Evolutionary conservation across 2,329 filamentous ascomycete species (phyloP).

Genomic region (Gnomoniopsis sp.): DNA sequence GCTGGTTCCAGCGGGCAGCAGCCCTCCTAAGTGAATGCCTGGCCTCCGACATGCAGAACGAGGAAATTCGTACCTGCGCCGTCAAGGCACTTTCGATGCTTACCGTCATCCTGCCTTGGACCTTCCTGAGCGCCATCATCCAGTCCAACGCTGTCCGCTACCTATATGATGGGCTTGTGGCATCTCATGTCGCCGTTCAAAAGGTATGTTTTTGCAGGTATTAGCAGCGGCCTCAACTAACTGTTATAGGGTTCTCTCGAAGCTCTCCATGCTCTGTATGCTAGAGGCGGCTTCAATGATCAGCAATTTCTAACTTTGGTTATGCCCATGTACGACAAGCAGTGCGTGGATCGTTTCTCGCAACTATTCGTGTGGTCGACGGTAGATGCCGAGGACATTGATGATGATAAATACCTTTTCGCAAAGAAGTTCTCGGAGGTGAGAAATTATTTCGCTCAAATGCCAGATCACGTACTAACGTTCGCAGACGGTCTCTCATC

Average conservation of each 20-base stretch:
- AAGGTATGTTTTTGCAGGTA: conserved; percentile 51
- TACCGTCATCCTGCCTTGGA: conserved; percentile 79
- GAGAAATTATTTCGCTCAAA: conserved; percentile 24
- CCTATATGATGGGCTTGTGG: conserved; percentile 69
- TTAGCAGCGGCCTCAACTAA: conserved; percentile 20
- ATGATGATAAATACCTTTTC: conserved; percentile 88
- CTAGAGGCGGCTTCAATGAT: conserved; percentile 68
- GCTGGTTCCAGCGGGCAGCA: conserved; percentile 80
- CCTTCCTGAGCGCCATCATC: conserved; percentile 76
- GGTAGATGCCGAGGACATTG: conserved; percentile 76
- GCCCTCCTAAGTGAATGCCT: conserved; percentile 72
- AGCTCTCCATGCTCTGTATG: conserved; percentile 78
- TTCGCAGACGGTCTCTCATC: conserved; percentile 72
- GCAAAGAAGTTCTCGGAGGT: conserved; percentile 94
- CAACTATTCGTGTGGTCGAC: conserved; percentile 77
- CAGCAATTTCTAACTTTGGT: conserved; percentile 77
- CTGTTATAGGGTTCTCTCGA: conserved; percentile 68
- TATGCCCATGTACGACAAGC: conserved; percentile 72
- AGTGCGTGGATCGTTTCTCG: conserved; percentile 67
- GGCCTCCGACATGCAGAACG: conserved; percentile 58
- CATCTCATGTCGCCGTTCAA: conserved; percentile 67
- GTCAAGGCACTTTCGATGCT: conserved; percentile 75
- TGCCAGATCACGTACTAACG: conserved; percentile 11
- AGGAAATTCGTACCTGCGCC: conserved; percentile 66
- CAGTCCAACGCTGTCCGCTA: conserved; percentile 66